Percentiles rank a stretch among this genome's conserved stretches.
phyloP scores from a whole-genome alignment of 768 basidiomycete species.

The Calocera viscosa region DNA sequence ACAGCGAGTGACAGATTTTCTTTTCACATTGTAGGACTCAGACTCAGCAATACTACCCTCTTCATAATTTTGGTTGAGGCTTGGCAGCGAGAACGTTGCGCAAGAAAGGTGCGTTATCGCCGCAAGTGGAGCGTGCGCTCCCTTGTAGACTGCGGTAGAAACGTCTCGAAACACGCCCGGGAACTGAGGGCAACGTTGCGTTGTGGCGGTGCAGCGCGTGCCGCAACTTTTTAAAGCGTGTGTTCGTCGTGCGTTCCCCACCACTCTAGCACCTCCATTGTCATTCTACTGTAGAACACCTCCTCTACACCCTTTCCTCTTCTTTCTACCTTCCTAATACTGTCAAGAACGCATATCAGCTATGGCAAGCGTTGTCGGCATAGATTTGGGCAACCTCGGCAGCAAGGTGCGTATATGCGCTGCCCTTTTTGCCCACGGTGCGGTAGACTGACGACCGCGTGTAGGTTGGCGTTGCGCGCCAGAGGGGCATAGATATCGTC shows the following conservation, averaged over 20 bases:
- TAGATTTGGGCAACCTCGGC: slow-evolving; percentile 83
- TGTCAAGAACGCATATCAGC: neutral
- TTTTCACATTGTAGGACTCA: neutral
- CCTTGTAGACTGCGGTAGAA: neutral
- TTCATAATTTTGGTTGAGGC: neutral
- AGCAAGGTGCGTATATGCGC: slow-evolving; percentile 50
- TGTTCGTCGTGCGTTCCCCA: neutral
- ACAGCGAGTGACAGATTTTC: neutral
- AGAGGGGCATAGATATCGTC: slow-evolving; percentile 97
- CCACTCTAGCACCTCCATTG: neutral
- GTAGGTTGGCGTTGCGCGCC: slow-evolving; percentile 89
- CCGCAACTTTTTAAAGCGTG: slow-evolving; percentile 6
- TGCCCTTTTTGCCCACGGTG: slow-evolving; percentile 14
- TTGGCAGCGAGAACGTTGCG: neutral
- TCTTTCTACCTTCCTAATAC: slow-evolving; percentile 9
- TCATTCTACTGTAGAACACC: slow-evolving; percentile 4
- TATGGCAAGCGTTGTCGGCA: slow-evolving; percentile 82
- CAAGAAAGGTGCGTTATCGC: neutral
- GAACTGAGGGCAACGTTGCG: neutral
- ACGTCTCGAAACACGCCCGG: neutral
- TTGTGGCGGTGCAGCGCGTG: neutral
- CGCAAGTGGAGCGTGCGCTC: neutral
- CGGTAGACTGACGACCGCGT: neutral
- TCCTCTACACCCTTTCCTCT: slow-evolving; percentile 3
- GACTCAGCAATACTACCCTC: neutral